These are phyloP conservation scores for Oryza australiensis DNA, from an alignment of 176 grass and related monocot species.

Conservation along the genomic window DNA sequence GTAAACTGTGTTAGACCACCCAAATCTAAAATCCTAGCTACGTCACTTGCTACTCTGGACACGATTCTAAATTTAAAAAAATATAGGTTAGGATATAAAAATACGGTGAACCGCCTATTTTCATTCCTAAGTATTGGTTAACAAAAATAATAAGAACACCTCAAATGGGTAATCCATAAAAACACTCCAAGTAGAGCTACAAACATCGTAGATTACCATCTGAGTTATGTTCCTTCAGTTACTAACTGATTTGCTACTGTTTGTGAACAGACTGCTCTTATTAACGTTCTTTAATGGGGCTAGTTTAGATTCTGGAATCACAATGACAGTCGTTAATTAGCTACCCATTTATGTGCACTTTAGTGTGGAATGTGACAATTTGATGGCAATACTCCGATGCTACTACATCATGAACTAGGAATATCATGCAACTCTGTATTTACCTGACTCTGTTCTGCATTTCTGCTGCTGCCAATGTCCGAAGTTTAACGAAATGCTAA, in stretches of 20 bases:
- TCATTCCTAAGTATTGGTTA: no score
- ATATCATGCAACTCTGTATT: neutral
- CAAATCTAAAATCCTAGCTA: no score
- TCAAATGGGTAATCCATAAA: no score
- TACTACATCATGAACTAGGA: neutral
- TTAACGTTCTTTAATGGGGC: neutral
- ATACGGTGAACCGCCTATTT: no score
- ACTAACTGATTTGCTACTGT: neutral
- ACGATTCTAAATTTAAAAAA: no score
- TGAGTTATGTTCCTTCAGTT: neutral
- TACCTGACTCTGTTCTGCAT: neutral
- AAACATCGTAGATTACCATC: no score
- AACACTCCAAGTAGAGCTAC: no score
- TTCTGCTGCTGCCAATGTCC: neutral
- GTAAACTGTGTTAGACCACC: no score
- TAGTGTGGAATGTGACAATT: neutral
- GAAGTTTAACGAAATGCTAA: neutral
- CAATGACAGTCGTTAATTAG: neutral
- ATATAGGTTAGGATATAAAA: no score
- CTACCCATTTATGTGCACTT: constrained; percentile 22
- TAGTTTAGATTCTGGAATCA: neutral
- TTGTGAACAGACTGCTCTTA: neutral
- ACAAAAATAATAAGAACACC: no score
- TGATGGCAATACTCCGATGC: neutral
- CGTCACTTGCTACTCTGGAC: no score